Percentiles rank a stretch among this genome's conserved stretches.
phyloP scores from a whole-genome alignment of 495 filamentous ascomycete genomes.

The Penicillium fimorum region DNA sequence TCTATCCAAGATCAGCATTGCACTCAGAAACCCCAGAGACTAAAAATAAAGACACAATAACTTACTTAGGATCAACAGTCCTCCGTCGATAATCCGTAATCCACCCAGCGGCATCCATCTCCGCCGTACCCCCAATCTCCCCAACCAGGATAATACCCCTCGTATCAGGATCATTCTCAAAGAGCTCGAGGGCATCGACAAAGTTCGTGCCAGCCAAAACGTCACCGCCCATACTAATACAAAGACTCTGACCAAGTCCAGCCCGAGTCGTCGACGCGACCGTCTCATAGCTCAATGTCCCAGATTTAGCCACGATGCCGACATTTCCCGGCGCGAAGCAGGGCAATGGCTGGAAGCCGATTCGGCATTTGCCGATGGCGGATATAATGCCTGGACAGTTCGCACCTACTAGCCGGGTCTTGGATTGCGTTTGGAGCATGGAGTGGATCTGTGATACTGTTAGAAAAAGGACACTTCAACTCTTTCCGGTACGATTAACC shows the following conservation, averaged over 20 bases:
- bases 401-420: conserved; percentile 76
- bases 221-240: conserved; percentile 87
- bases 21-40: not conserved
- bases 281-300: conserved; percentile 85
- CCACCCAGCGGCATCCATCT: conserved; percentile 80
- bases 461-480: not conserved
- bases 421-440: conserved; percentile 77
- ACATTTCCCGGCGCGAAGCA: conserved; percentile 73
- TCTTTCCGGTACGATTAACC: not conserved
- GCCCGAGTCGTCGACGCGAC: conserved; percentile 79
- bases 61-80: conserved; percentile 65
- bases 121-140: conserved; percentile 80
- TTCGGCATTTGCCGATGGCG: conserved; percentile 73
- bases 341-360: conserved; percentile 81
- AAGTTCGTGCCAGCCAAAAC: conserved; percentile 79
- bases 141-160: conserved; percentile 81
- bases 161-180: conserved; percentile 73
- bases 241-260: conserved; percentile 81
- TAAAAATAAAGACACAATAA: not conserved
- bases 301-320: conserved; percentile 84
- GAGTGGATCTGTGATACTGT: conserved; percentile 60
- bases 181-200: conserved; percentile 69
- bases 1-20: conserved; percentile 38
- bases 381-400: conserved; percentile 91
- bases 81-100: conserved; percentile 65